Evolutionary conservation across 2,329 filamentous ascomycete species (phyloP).

Genomic region (Cladosporium sp.): DNA sequence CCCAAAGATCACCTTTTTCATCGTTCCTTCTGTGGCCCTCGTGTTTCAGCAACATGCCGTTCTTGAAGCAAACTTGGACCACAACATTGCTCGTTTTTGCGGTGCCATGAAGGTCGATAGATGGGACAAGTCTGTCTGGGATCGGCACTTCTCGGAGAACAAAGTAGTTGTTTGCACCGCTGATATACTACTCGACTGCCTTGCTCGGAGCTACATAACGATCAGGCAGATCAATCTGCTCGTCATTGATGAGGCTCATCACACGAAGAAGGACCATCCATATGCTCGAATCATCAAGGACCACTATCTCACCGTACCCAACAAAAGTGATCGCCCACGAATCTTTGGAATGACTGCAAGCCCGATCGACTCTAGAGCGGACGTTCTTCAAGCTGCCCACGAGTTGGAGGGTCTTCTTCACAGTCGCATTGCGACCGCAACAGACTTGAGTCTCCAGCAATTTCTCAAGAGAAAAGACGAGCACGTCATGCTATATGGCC

Average conservation of each 20-base stretch:
- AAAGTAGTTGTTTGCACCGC: constrained; percentile 91
- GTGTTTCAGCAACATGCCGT: constrained; percentile 86
- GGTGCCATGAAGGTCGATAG: constrained; percentile 61
- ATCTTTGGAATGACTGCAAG: constrained; percentile 97
- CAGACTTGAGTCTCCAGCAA: constrained; percentile 55
- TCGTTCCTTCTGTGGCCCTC: constrained; percentile 79
- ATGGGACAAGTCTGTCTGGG: constrained; percentile 57
- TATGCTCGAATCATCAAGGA: constrained; percentile 88
- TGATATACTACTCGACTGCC: constrained; percentile 71
- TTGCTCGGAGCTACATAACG: constrained; percentile 70
- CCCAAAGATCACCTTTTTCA: constrained; percentile 71
- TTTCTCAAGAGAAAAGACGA: constrained; percentile 37
- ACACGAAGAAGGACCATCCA: constrained; percentile 87
- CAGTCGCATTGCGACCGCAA: constrained; percentile 74
- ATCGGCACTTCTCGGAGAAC: constrained; percentile 52
- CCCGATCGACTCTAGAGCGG: constrained; percentile 74
- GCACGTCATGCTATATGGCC: constrained; percentile 52
- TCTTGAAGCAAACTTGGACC: constrained; percentile 71
- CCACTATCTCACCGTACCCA: constrained; percentile 57
- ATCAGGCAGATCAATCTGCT: constrained; percentile 84
- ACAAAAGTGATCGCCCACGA: constrained; percentile 53
- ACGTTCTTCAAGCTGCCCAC: constrained; percentile 59
- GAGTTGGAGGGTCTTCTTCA: constrained; percentile 73
- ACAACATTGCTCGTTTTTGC: constrained; percentile 66
- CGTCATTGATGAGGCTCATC: constrained; percentile 94